Evolutionary conservation across 306 rosid genomes (phyloP).

Genomic region (Sicyos baderoa): DNA sequence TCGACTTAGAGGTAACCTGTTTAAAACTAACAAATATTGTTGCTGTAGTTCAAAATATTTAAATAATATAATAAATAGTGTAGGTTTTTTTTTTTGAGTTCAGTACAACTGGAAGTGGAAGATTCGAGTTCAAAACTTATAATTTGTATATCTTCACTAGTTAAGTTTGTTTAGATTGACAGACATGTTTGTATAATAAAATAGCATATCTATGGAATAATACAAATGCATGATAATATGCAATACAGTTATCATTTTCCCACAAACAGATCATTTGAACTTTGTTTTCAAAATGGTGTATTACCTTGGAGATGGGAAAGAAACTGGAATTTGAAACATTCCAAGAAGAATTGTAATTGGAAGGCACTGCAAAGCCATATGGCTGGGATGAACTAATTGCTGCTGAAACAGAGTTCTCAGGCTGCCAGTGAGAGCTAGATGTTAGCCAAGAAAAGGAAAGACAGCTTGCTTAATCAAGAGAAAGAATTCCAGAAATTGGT

Average conservation of each 20-base stretch:
- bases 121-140: too few relatives aligned
- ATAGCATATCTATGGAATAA: neutral
- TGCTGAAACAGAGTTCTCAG: conserved; percentile 44
- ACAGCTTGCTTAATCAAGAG: neutral
- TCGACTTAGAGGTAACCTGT: too few relatives aligned
- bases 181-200: neutral
- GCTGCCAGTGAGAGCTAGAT: conserved; percentile 27
- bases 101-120: too few relatives aligned
- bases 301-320: conserved; percentile 52
- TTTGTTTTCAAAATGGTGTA: neutral
- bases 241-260: neutral
- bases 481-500: conserved; percentile 19
- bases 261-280: neutral
- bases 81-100: too few relatives aligned
- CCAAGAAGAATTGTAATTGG: conserved; percentile 41
- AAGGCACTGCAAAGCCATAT: conserved; percentile 34
- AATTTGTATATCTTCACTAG: too few relatives aligned
- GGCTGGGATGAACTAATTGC: conserved; percentile 28
- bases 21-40: too few relatives aligned
- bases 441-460: neutral
- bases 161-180: too few relatives aligned
- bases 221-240: neutral
- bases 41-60: too few relatives aligned
- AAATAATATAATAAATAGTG: too few relatives aligned
- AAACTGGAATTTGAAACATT: conserved; percentile 25